Conservation (phyloP, 768 basidiomycete genomes). For the Suillus cothurnatus region DNA sequence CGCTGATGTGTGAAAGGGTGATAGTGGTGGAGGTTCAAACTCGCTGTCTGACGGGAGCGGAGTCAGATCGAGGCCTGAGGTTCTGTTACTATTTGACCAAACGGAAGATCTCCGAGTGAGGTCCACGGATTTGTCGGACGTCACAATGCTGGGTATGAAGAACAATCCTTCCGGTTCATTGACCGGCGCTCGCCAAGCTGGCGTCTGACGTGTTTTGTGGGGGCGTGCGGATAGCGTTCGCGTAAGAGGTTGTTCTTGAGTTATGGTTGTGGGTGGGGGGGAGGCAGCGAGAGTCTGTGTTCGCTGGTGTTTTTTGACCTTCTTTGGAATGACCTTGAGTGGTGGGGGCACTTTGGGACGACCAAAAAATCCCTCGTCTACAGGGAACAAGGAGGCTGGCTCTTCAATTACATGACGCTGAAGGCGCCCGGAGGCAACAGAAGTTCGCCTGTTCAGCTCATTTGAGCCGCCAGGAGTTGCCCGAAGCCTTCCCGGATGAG, state of each 20-base stretch:
- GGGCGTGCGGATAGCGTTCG: background rate
- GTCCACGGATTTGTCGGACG: background rate
- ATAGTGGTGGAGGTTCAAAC: background rate
- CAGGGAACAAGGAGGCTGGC: slow-evolving; percentile 15
- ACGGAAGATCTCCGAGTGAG: background rate
- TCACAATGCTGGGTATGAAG: background rate
- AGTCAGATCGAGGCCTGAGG: background rate
- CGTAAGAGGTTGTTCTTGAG: background rate
- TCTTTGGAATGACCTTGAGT: slow-evolving; percentile 11
- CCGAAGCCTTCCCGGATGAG: too few relatives aligned
- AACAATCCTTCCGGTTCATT: background rate
- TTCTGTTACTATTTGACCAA: background rate
- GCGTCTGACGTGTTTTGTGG: background rate
- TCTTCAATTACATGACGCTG: background rate
- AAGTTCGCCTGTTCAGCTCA: background rate
- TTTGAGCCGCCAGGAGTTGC: background rate
- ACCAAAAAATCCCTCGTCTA: slow-evolving; percentile 23
- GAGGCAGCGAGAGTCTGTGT: slow-evolving; percentile 8
- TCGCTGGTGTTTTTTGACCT: slow-evolving; percentile 14
- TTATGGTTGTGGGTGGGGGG: background rate
- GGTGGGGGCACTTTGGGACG: slow-evolving; percentile 23
- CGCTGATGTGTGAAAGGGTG: background rate
- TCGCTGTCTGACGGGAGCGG: too few relatives aligned
- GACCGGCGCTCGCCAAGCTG: background rate
- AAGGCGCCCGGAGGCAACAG: background rate